Base-by-base conservation (phyloP, 495 filamentous ascomycete species). In the Hyphodiscus hymeniophilus region DNA sequence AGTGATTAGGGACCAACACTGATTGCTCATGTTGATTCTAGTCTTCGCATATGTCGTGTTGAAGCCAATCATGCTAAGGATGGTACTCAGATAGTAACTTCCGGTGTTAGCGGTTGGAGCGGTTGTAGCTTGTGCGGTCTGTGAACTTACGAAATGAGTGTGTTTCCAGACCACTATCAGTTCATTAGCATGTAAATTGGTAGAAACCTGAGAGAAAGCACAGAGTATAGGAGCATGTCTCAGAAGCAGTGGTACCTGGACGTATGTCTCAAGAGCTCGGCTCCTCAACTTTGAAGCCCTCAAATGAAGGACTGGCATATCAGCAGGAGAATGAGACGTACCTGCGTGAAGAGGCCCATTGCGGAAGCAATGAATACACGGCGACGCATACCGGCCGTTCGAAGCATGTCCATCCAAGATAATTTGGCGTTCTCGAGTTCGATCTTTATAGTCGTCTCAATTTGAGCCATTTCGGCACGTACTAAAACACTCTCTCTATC, bases 1-100 rank as follows among this genome's bases (percentile, higher is more conserved):
- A 8, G 74, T 69, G 41, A 79, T 65, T 7, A 79, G 64, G 43
- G 73, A 73, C 33, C 79, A 69, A 34, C 77, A 70, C 4, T 70
- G 72, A 51, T 80, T 71, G 39, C 70, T 66, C 7, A 51, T 17
- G 22, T 55, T 55, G 32, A 55, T 45, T 36, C 32, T 55, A 10
- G 40, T 35, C 28, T 55, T 55, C 15, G 42, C 34, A 21, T 40
- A 23, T 1, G 41, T 16, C 17, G 45, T 35, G 1, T 31, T 55
- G 36, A 45, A 46, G 12, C 52, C 52, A 35, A 55, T 55, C 38
- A 50, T 35, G n/a, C 10, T 31, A 7, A 49, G 33, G n/a, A 49
- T 38, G 10, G 31, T 32, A 59, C 45, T 3, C 56, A 59, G 20
- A 30, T 28, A 49, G 46, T 28, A 56, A 54, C 18, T 64, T 54